phyloP scores from a whole-genome alignment of 2,329 filamentous ascomycete genomes.

The Fusarium albidum region DNA sequence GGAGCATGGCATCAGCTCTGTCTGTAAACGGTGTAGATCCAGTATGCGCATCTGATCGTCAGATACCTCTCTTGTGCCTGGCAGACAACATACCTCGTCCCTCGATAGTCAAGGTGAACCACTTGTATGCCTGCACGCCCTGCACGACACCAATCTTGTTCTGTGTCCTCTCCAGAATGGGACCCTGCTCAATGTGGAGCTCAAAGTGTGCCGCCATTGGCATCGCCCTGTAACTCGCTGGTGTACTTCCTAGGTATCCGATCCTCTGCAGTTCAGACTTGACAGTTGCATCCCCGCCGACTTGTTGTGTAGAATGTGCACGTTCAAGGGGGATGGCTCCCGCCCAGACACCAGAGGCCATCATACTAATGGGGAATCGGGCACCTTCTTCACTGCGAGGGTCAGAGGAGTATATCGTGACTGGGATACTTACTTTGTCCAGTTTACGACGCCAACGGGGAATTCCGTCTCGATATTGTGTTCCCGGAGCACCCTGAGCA shows the following conservation, averaged over 20 bases:
- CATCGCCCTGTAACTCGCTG: conserved; percentile 30
- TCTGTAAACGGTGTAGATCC: conserved; percentile 21
- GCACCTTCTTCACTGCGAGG: conserved; percentile 77
- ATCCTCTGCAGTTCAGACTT: conserved; percentile 70
- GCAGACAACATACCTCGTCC: conserved; percentile 15
- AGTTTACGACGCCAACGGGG: conserved; percentile 78
- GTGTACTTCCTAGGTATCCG: conserved; percentile 68
- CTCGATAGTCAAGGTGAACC: conserved; percentile 38
- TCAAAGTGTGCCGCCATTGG: conserved; percentile 82
- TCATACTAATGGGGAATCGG: conserved; percentile 78
- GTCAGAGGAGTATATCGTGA: conserved; percentile 7
- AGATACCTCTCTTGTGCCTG: too few relatives aligned
- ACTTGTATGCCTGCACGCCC: conserved; percentile 38
- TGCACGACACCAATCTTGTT: conserved; percentile 32
- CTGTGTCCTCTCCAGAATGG: conserved; percentile 27
- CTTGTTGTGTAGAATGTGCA: conserved; percentile 64
- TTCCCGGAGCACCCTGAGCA: conserved; percentile 73
- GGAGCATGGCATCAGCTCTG: conserved; percentile 21
- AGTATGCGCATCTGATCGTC: conserved; percentile 20
- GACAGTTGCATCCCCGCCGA: conserved; percentile 59
- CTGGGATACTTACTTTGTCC: conserved; percentile 67
- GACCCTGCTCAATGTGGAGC: conserved; percentile 80
- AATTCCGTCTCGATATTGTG: conserved; percentile 73
- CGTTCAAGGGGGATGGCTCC: conserved; percentile 66
- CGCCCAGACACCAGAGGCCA: conserved; percentile 80